These are phyloP conservation scores for Fusarium azukiicola DNA, from an alignment of 2,329 filamentous ascomycete species.

Conservation along the genomic window DNA sequence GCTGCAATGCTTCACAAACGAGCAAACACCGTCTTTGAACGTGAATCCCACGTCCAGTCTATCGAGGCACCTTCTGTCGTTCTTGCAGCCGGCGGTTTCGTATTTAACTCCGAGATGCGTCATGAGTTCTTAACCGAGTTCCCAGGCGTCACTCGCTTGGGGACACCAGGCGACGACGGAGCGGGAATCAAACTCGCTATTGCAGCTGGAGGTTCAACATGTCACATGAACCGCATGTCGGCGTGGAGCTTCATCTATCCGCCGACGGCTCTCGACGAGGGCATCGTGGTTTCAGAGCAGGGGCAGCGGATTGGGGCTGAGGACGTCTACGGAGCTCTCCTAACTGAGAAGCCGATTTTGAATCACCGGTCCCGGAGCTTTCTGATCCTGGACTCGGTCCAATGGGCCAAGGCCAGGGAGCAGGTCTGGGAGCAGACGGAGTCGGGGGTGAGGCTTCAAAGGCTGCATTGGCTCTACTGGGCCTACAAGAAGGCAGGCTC, in stretches of 20 bases:
- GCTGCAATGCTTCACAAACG: background rate
- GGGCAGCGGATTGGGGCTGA: slow-evolving; percentile 8
- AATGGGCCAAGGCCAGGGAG: slow-evolving; percentile 77
- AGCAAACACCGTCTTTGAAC: background rate
- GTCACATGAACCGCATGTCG: slow-evolving; percentile 8
- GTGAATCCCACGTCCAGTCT: background rate
- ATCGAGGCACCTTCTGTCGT: background rate
- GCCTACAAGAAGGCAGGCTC: background rate
- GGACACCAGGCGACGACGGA: background rate
- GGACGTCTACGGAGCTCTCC: background rate
- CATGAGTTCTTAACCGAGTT: background rate
- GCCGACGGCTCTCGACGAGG: background rate
- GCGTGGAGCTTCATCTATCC: slow-evolving; percentile 8
- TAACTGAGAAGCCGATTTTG: background rate
- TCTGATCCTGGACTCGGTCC: background rate
- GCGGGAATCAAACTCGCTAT: background rate
- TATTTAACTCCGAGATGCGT: background rate
- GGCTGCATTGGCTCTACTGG: slow-evolving; percentile 2
- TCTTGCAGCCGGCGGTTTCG: background rate
- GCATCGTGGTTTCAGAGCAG: background rate
- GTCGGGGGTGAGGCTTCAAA: background rate
- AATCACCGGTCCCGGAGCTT: background rate
- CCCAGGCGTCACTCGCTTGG: background rate
- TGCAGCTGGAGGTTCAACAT: background rate
- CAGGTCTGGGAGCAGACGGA: slow-evolving; percentile 78